These are phyloP conservation scores for Diaporthe capsici DNA, from an alignment of 2,329 filamentous ascomycete species.

Conservation along the genomic window DNA sequence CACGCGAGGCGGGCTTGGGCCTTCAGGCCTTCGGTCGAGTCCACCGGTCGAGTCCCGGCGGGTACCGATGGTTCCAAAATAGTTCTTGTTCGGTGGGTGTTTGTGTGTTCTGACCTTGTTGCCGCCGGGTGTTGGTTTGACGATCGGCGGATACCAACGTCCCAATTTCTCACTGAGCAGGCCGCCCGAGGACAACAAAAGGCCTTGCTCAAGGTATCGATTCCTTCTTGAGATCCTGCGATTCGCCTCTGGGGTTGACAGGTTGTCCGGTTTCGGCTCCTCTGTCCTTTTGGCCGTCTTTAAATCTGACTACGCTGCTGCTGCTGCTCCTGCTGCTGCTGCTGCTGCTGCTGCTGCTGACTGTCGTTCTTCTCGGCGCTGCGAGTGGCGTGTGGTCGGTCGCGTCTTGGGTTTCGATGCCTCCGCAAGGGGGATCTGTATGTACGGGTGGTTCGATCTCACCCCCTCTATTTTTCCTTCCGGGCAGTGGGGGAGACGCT, in stretches of 20 bases:
- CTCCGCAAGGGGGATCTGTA: background rate
- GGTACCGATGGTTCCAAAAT: slow-evolving; percentile 24
- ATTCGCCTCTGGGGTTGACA: background rate
- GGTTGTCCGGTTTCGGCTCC: background rate
- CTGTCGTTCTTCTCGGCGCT: background rate
- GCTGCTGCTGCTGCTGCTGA: slow-evolving; percentile 10
- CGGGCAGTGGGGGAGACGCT: slow-evolving; percentile 4
- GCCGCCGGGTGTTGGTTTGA: background rate
- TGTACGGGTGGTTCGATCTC: slow-evolving; percentile 10
- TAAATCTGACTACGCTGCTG: slow-evolving; percentile 5
- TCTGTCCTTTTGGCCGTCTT: background rate
- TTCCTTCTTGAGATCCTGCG: slow-evolving; percentile 15
- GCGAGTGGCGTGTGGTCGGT: background rate
- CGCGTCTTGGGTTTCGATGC: background rate
- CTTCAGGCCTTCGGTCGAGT: slow-evolving; percentile 6
- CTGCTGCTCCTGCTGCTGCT: slow-evolving; percentile 4
- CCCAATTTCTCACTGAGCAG: background rate
- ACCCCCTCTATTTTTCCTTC: slow-evolving; percentile 15
- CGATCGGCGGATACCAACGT: slow-evolving; percentile 4
- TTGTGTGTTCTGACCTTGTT: background rate
- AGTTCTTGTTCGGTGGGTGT: background rate
- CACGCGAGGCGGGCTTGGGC: background rate
- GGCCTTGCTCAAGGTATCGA: background rate
- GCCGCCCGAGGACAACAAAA: background rate
- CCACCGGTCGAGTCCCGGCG: slow-evolving; percentile 20